Base-by-base conservation (phyloP, 2,329 filamentous ascomycete genomes). In the Clonostachys rosea region DNA sequence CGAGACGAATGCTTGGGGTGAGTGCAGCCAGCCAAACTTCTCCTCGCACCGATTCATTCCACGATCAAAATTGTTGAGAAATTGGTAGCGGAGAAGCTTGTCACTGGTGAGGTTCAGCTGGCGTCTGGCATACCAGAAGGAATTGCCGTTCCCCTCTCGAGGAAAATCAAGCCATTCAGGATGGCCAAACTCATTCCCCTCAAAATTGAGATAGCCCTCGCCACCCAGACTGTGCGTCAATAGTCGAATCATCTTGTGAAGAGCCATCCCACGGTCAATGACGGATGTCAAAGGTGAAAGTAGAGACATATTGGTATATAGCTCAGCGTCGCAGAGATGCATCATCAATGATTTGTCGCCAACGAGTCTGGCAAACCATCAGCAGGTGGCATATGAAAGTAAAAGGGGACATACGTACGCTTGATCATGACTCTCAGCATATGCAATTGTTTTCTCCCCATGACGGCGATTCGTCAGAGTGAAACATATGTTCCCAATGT, bases 131-230 rank as follows among this genome's bases (percentile, higher is more conserved):
- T 96, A 96, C 84, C 89, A 92, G 76, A 91, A 96, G 42, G 88
- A 94, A 69, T 96, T 95, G 60, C 84, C 73, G 70, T 96, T 96
- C 49, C 94, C 94, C 59, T 86, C 90, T 45, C 94, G 88, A 5
- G 94, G 94, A 68, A 99, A 99, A 66, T 99, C 94, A 37, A 99
- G 87, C 94, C 94, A 99, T 68, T 99, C 94, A 0, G 94, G 94
- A 63, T 99, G 94, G 1, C 94, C 94, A 61, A 99, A 99, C 68
- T 99, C 94, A 67, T 99, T 99, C 51, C 94, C 94, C 70, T 96
- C 91, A 58, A 99, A 99, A 73, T 97, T 99, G 46, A 99, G 86
- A 62, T 96, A 99, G 37, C 92, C 94, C 68, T 99, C 94, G 47
- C 94, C 94, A 49, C 94, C 94, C 14, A 99, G 80, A 40, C 78